These are phyloP conservation scores for Barnettozyma hawaiiensis DNA, from an alignment of 1,139 yeast genomes.

Conservation along the genomic window DNA sequence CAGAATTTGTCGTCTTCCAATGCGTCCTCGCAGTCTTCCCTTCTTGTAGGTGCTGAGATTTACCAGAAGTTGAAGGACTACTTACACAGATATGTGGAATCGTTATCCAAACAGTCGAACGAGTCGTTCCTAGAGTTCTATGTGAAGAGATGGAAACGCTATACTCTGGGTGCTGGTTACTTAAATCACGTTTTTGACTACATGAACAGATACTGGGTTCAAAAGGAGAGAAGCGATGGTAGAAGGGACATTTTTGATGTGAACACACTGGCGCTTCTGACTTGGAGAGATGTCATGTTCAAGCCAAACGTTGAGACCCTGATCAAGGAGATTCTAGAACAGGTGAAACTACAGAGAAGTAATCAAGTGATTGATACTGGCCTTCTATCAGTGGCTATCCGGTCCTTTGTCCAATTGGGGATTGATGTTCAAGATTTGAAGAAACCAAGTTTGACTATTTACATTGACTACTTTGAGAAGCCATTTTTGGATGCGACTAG, in stretches of 20 bases:
- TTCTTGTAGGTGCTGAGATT: constrained; percentile 79
- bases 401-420: constrained; percentile 74
- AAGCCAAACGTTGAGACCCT: constrained; percentile 54
- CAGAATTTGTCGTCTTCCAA: constrained; percentile 31
- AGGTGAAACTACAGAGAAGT: constrained; percentile 73
- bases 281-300: constrained; percentile 86
- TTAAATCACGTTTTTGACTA: constrained; percentile 92
- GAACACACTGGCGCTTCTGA: constrained; percentile 75
- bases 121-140: constrained; percentile 81
- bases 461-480: constrained; percentile 72
- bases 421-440: constrained; percentile 78
- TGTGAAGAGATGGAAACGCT: constrained; percentile 84
- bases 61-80: constrained; percentile 68
- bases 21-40: constrained; percentile 28
- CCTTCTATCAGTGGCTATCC: constrained; percentile 68
- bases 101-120: constrained; percentile 40
- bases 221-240: constrained; percentile 95
- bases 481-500: constrained; percentile 71
- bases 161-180: constrained; percentile 85
- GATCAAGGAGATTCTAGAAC: constrained; percentile 66
- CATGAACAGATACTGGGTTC: constrained; percentile 96
- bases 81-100: constrained; percentile 53
- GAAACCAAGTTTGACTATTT: constrained; percentile 77
- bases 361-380: constrained; percentile 70
- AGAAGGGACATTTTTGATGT: constrained; percentile 87